Evolutionary conservation across 768 basidiomycete genomes (phyloP).

Genomic region (Austroboletus eburneus): DNA sequence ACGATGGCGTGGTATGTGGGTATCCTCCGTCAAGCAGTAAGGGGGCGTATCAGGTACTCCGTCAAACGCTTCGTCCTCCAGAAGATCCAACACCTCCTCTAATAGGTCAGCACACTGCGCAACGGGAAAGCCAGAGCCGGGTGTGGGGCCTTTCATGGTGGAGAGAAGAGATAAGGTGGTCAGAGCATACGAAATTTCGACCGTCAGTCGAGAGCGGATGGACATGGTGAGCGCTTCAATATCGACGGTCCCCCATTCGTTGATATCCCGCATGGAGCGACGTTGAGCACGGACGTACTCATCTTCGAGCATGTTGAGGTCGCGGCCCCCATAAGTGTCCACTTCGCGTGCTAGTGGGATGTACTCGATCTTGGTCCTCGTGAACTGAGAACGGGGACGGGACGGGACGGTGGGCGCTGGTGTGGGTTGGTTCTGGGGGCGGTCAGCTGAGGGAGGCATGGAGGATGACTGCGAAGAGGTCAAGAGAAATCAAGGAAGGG

Average conservation of each 20-base stretch:
- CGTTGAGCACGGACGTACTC: constrained; percentile 52
- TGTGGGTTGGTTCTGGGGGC: constrained; percentile 23
- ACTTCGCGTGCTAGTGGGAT: constrained; percentile 74
- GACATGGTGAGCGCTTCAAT: constrained; percentile 94
- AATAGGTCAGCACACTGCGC: constrained; percentile 73
- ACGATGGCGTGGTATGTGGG: constrained; percentile 55
- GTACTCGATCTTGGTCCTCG: constrained; percentile 85
- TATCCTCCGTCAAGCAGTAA: constrained; percentile 25
- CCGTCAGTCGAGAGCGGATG: constrained; percentile 75
- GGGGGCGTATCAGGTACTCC: constrained; percentile 34
- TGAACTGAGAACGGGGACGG: constrained; percentile 45
- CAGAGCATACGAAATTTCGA: constrained; percentile 86
- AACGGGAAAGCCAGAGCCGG: constrained; percentile 64
- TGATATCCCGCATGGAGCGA: constrained; percentile 63
- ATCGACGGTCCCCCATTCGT: constrained; percentile 87
- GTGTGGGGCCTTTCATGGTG: constrained; percentile 64
- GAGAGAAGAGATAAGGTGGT: constrained; percentile 82
- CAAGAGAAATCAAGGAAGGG: constrained; percentile 13
- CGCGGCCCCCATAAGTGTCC: constrained; percentile 77
- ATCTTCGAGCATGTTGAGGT: constrained; percentile 60
- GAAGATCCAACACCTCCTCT: constrained; percentile 81
- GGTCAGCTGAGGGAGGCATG: constrained; percentile 17
- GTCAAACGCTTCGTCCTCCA: constrained; percentile 78
- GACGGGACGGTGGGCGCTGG: constrained; percentile 29
- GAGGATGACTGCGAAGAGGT: constrained; percentile 13